Evolutionary conservation across 1,139 yeast species (phyloP), one percentile per base, ranked within the genome.

Genomic region (Taiozyma sp.): DNA sequence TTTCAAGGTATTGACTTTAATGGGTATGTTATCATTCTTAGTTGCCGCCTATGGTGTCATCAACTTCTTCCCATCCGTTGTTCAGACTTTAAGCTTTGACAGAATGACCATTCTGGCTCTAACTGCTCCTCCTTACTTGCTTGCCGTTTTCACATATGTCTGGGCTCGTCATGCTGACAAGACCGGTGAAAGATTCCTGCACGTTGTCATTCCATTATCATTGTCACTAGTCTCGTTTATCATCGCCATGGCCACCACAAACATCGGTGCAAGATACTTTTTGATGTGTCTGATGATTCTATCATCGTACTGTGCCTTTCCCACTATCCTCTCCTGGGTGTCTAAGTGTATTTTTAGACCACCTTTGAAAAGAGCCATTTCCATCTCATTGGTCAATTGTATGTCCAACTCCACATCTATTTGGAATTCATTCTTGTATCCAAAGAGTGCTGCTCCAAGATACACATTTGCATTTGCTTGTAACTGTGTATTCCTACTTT

Each of bases 281-380:
- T 78, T 84, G 43, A 81, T 81, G 84, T 78, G 83, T 64, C 68
- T 81, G 51, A 79, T 81, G 83, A 77, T 81, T 53, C 83, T 83
- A 40, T 74, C 80, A 1, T 65, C 80, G 50, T 80, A 80, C 61
- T 78, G 83, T 61, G 74, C 84, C 0, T 81, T 79, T 62, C 79
- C 81, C 22, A 74, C 77, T 5, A 76, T 78, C 48, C 70, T 79
- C 48, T 73, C 85, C 1, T 81, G 85, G 83, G 38, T 50, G 4
- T 47, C 49, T 10, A 47, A 44, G 14, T 40, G 49, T 49, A 43
- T 48, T 41, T 61, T 61, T 48, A 50, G 82, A 60, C 83, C 82
- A 19, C 81, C 81, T 22, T 67, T 77, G 51, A 78, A 78, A 62
- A 70, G 83, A 65, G 82, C 82, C 19, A 75, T 77, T 61, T 77